Percentiles rank a stretch among this genome's conserved stretches.
Conservation (phyloP, 2,329 filamentous ascomycete species). For the Arthroderma sp. region DNA sequence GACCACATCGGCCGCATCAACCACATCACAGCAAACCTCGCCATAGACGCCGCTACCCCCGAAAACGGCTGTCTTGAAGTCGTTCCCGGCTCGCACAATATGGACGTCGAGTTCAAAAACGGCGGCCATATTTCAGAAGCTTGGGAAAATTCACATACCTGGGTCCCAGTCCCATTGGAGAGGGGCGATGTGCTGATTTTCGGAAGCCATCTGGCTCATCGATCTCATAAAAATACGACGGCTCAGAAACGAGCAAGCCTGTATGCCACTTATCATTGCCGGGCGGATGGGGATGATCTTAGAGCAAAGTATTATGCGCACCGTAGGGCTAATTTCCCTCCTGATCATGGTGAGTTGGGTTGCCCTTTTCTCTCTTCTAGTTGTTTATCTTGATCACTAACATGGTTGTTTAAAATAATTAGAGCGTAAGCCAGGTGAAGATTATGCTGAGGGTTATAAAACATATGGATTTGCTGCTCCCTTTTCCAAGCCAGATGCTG, state of each 20-base stretch:
- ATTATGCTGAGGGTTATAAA: not conserved
- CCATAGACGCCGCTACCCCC: not conserved
- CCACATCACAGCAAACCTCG: not conserved
- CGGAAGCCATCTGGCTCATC: not conserved
- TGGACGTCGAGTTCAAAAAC: not conserved
- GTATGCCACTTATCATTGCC: not conserved
- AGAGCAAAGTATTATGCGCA: not conserved
- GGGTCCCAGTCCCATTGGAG: not conserved
- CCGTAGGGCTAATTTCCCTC: not conserved
- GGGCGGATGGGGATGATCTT: not conserved
- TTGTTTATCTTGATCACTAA: not conserved
- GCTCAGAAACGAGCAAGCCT: not conserved
- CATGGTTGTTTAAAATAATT: not conserved
- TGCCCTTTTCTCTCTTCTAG: not conserved
- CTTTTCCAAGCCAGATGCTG: not conserved
- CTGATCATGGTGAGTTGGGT: not conserved
- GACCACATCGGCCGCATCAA: not conserved
- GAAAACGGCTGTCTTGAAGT: not conserved
- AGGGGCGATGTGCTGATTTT: not conserved
- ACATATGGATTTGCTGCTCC: not conserved
- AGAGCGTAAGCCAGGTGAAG: not conserved
- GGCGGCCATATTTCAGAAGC: not conserved
- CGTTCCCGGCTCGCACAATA: not conserved
- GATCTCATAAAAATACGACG: not conserved
- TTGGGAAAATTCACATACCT: not conserved